These are phyloP conservation scores for Fomitiporia mediterranea DNA, from an alignment of 1,284 basidiomycete species.

Conservation along the genomic window DNA sequence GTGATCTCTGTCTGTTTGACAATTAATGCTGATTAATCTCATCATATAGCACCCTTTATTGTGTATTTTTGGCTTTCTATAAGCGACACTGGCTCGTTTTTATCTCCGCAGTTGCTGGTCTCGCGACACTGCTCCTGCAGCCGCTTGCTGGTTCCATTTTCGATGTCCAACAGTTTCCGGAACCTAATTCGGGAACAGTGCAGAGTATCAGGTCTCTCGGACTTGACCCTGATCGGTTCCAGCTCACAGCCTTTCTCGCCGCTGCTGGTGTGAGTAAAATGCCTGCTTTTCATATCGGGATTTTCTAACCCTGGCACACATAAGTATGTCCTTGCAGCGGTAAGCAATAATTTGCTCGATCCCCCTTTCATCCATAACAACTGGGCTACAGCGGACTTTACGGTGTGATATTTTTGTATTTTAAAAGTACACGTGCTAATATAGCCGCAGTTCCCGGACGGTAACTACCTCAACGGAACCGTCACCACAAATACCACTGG, in stretches of 20 bases:
- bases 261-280: conserved; percentile 48
- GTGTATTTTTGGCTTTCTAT: conserved; percentile 38
- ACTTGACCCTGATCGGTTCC: conserved; percentile 37
- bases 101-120: conserved; percentile 42
- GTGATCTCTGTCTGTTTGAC: neutral
- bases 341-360: conserved; percentile 42
- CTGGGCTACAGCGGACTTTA: conserved; percentile 50
- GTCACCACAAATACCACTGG: conserved; percentile 50
- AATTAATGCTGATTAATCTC: conserved; percentile 4
- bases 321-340: conserved; percentile 29
- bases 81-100: conserved; percentile 49
- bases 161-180: conserved; percentile 39
- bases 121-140: conserved; percentile 42
- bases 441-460: conserved; percentile 33
- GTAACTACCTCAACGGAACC: conserved; percentile 44
- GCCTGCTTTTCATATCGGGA: conserved; percentile 17
- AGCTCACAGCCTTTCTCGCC: conserved; percentile 50
- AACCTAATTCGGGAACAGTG: conserved; percentile 33
- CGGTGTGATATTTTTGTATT: conserved; percentile 27
- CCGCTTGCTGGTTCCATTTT: conserved; percentile 56
- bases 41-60: conserved; percentile 27
- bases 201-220: conserved; percentile 39
- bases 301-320: no score
- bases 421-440: neutral
- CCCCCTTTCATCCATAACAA: conserved; percentile 46